phyloP scores from a whole-genome alignment of 805 yeast genomes.

The Kockiozyma suomiensis region DNA sequence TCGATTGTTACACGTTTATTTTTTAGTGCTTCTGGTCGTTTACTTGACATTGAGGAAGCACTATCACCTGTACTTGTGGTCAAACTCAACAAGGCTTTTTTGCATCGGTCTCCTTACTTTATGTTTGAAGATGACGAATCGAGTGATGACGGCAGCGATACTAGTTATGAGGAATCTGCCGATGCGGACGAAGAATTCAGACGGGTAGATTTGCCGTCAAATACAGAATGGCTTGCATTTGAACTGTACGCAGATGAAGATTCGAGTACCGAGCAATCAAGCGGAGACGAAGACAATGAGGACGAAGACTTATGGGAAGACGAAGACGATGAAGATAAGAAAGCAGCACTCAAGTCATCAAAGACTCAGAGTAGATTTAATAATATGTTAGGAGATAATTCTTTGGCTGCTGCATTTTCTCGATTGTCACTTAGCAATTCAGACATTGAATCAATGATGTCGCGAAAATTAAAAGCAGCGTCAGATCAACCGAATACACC shows the following conservation, averaged over 20 bases:
- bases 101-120: conserved; percentile 16
- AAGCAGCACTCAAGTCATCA: not conserved
- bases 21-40: conserved; percentile 69
- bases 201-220: conserved; percentile 24
- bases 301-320: conserved; percentile 34
- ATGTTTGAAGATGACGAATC: conserved; percentile 18
- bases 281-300: conserved; percentile 36
- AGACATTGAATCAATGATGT: conserved; percentile 20
- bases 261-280: conserved; percentile 41
- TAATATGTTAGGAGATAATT: conserved; percentile 4
- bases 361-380: not conserved
- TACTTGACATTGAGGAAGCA: conserved; percentile 63
- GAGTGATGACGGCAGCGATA: conserved; percentile 28
- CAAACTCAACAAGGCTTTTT: conserved; percentile 47
- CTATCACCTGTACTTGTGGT: conserved; percentile 67
- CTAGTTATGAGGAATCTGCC: conserved; percentile 49
- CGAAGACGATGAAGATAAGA: not conserved
- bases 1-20: conserved; percentile 55
- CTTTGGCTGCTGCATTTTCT: conserved; percentile 21
- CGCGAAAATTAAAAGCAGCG: not conserved
- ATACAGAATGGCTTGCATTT: conserved; percentile 38
- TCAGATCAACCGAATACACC: not conserved
- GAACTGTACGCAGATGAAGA: conserved; percentile 29
- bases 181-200: conserved; percentile 18
- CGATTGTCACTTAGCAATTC: conserved; percentile 20